phyloP scores from a whole-genome alignment of 2,329 filamentous ascomycete genomes.

The Aspergillus floridensis region DNA sequence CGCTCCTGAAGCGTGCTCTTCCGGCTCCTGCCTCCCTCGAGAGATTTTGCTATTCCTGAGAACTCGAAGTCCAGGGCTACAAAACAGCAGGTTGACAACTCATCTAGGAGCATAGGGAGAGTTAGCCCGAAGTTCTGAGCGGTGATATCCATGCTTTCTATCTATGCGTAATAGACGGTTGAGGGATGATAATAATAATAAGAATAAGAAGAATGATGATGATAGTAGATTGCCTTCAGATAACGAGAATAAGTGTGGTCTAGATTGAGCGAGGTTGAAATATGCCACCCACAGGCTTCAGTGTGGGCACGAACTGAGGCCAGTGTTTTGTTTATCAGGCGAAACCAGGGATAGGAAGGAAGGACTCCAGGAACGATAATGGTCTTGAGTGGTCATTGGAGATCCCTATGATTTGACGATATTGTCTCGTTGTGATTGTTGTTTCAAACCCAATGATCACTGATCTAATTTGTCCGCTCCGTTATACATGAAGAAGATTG shows the following conservation, averaged over 20 bases:
- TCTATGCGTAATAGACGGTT: background rate
- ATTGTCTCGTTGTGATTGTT: too few species aligned
- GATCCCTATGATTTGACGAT: too few species aligned
- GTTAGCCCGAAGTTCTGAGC: slow-evolving; percentile 48
- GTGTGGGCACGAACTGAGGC: background rate
- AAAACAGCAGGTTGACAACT: slow-evolving; percentile 59
- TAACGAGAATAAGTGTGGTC: background rate
- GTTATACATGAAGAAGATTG: too few species aligned
- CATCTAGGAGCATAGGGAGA: slow-evolving; percentile 56
- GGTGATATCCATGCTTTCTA: slow-evolving; percentile 56
- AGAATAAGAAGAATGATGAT: too few species aligned
- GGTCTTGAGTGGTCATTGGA: too few species aligned
- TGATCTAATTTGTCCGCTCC: too few species aligned
- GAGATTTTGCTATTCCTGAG: slow-evolving; percentile 57
- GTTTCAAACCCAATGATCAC: too few species aligned
- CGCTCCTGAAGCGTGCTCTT: slow-evolving; percentile 57
- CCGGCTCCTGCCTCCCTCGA: slow-evolving; percentile 36
- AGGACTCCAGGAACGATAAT: too few species aligned
- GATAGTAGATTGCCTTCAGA: background rate
- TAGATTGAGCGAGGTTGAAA: too few species aligned
- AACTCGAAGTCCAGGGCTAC: slow-evolving; percentile 66
- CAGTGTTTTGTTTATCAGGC: background rate
- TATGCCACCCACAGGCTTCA: background rate
- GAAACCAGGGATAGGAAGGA: background rate
- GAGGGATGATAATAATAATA: background rate